Percentiles rank a stretch among this genome's conserved stretches.
phyloP scores from a whole-genome alignment of 2,329 filamentous ascomycete species.

The Phialemonium atrogriseum region DNA sequence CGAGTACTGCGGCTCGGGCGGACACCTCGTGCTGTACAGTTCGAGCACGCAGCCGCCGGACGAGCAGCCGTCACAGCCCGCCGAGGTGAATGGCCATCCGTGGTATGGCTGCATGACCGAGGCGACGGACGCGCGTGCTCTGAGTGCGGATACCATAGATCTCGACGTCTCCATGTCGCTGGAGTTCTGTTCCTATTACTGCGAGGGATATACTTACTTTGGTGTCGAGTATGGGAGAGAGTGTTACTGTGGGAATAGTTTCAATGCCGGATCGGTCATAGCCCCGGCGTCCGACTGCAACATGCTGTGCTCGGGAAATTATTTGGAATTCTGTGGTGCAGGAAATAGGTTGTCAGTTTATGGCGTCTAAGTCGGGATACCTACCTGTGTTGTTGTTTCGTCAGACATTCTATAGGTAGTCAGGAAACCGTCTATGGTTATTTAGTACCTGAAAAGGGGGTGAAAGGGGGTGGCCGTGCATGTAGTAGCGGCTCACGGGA shows the following conservation, averaged over 20 bases:
- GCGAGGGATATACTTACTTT: conserved; percentile 1
- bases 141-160: background rate
- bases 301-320: background rate
- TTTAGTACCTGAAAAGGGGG: too few species aligned
- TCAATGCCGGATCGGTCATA: background rate
- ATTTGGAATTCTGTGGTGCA: conserved; percentile 1
- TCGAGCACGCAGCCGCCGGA: too few species aligned
- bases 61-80: too few species aligned
- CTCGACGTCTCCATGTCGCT: background rate
- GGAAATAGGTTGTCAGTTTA: conserved; percentile 1
- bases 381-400: too few species aligned
- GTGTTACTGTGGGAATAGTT: conserved; percentile 1
- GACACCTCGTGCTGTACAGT: too few species aligned
- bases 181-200: background rate
- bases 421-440: too few species aligned
- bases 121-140: background rate
- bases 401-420: too few species aligned
- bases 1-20: too few species aligned
- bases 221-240: conserved; percentile 1
- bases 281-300: background rate
- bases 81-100: too few species aligned
- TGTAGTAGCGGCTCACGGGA: too few species aligned
- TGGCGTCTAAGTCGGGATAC: too few species aligned
- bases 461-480: too few species aligned
- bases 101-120: conserved; percentile 3